A percentile compares a stretch with the other conserved stretches of the same genome.
phyloP scores from a whole-genome alignment of 2,329 filamentous ascomycete genomes.

The Penicillium sclerotiorum region DNA sequence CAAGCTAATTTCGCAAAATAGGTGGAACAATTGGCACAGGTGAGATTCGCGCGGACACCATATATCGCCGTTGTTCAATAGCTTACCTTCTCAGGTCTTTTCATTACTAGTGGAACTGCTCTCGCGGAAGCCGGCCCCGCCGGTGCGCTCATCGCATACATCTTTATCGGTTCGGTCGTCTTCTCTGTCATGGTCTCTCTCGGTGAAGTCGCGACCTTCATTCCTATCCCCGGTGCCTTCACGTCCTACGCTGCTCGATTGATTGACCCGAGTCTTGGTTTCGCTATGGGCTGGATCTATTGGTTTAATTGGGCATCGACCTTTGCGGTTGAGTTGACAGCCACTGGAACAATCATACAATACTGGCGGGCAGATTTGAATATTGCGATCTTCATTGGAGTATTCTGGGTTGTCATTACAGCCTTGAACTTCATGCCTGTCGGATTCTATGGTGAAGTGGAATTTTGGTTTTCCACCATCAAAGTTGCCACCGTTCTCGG shows the following conservation, averaged over 20 bases:
- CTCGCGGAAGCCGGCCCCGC: slow-evolving; percentile 66
- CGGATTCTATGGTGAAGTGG: slow-evolving; percentile 72
- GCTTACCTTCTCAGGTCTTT: slow-evolving; percentile 56
- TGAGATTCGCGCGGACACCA: slow-evolving; percentile 5
- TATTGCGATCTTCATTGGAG: slow-evolving; percentile 70
- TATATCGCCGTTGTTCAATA: neutral
- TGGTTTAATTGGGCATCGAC: slow-evolving; percentile 78
- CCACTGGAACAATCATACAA: slow-evolving; percentile 72
- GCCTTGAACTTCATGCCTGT: slow-evolving; percentile 71
- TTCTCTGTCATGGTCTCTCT: slow-evolving; percentile 71
- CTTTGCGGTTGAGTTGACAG: slow-evolving; percentile 72
- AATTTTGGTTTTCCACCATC: slow-evolving; percentile 77
- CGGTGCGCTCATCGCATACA: slow-evolving; percentile 67
- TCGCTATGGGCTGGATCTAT: slow-evolving; percentile 80
- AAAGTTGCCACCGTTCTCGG: slow-evolving; percentile 75
- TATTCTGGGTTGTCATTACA: slow-evolving; percentile 73
- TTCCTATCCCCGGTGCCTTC: slow-evolving; percentile 75
- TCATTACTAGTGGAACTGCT: slow-evolving; percentile 67
- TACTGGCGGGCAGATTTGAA: slow-evolving; percentile 68
- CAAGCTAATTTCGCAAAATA: slow-evolving; percentile 11
- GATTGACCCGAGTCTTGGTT: slow-evolving; percentile 70
- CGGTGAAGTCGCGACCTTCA: slow-evolving; percentile 72
- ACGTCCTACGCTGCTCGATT: slow-evolving; percentile 75
- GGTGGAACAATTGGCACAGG: slow-evolving; percentile 30
- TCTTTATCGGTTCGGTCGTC: slow-evolving; percentile 70